A percentile compares a stretch with the other conserved stretches of the same genome.
phyloP scores from a whole-genome alignment of 352 stramenopile species.

The Phytophthora cactorum region DNA sequence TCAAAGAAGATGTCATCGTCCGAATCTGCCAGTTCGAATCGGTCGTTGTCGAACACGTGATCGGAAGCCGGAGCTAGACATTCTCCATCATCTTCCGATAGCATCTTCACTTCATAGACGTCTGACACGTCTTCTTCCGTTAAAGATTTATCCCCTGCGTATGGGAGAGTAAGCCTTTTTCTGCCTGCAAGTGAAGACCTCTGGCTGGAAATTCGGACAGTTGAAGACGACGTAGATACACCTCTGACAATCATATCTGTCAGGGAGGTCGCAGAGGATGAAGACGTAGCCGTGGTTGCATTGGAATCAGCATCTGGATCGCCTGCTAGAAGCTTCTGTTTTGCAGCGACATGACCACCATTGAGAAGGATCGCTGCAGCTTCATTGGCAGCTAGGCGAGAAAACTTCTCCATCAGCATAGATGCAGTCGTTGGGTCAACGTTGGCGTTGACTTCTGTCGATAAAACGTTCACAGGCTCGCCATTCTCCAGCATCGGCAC shows the following conservation, averaged over 20 bases:
- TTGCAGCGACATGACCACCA: constrained; percentile 31
- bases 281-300: constrained; percentile 25
- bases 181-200: constrained; percentile 9
- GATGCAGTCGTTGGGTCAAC: constrained; percentile 57
- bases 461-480: constrained; percentile 34
- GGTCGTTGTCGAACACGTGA: constrained; percentile 26
- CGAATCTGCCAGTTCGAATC: constrained; percentile 39
- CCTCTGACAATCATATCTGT: constrained; percentile 34
- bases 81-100: constrained; percentile 26
- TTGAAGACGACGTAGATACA: constrained; percentile 32
- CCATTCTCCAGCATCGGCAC: constrained; percentile 60
- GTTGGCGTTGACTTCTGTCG: constrained; percentile 37
- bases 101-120: constrained; percentile 42
- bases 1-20: constrained; percentile 41
- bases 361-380: constrained; percentile 48
- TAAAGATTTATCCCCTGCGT: constrained; percentile 28
- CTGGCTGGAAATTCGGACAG: constrained; percentile 23
- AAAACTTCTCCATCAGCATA: constrained; percentile 73
- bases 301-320: constrained; percentile 48
- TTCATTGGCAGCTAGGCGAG: constrained; percentile 57
- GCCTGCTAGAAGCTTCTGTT: constrained; percentile 40
- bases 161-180: constrained; percentile 32
- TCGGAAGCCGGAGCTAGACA: constrained; percentile 27
- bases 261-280: constrained; percentile 26
- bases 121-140: constrained; percentile 30